phyloP scores from a whole-genome alignment of 2,329 filamentous ascomycete genomes.

The Aspergillus pseudoviridinutans region DNA sequence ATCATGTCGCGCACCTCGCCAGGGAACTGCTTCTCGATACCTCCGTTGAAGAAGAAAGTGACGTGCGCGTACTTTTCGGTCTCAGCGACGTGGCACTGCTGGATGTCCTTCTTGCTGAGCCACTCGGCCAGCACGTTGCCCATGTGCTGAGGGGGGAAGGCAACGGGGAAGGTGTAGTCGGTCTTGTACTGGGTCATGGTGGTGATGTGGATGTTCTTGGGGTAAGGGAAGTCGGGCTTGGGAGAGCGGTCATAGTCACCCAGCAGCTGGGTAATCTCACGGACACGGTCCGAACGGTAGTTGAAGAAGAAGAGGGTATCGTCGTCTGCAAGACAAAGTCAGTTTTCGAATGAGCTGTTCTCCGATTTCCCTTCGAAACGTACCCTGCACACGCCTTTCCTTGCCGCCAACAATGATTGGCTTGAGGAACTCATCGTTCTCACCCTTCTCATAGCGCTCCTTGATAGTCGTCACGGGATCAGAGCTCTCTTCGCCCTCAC shows the following conservation, averaged over 20 bases:
- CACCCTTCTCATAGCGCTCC: slow-evolving; percentile 78
- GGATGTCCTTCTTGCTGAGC: slow-evolving; percentile 80
- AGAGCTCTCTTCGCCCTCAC: slow-evolving; percentile 79
- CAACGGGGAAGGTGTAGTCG: slow-evolving; percentile 86
- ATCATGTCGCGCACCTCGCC: slow-evolving; percentile 92
- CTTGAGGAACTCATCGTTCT: slow-evolving; percentile 97
- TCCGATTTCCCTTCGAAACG: slow-evolving; percentile 15
- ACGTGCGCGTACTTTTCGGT: slow-evolving; percentile 99
- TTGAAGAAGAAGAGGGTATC: slow-evolving; percentile 99
- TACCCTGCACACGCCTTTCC: slow-evolving; percentile 79
- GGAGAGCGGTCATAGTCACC: slow-evolving; percentile 90
- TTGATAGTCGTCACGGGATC: slow-evolving; percentile 85
- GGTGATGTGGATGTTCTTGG: slow-evolving; percentile 78
- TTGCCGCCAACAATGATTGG: slow-evolving; percentile 91
- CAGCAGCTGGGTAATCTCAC: slow-evolving; percentile 91
- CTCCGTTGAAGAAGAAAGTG: slow-evolving; percentile 99
- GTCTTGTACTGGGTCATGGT: slow-evolving; percentile 99
- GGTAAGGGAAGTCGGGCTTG: slow-evolving; percentile 86
- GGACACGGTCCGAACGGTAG: slow-evolving; percentile 96
- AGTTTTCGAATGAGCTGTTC: slow-evolving; percentile 5
- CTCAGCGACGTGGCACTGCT: slow-evolving; percentile 96
- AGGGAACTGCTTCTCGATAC: slow-evolving; percentile 92
- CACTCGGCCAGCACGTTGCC: slow-evolving; percentile 97
- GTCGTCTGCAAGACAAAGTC: slow-evolving; percentile 55
- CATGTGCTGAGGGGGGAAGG: slow-evolving; percentile 94